Percentiles rank a stretch among this genome's conserved stretches.
These are phyloP conservation scores for Lentinula raphanica DNA, from an alignment of 768 basidiomycete species.

Conservation along the genomic window DNA sequence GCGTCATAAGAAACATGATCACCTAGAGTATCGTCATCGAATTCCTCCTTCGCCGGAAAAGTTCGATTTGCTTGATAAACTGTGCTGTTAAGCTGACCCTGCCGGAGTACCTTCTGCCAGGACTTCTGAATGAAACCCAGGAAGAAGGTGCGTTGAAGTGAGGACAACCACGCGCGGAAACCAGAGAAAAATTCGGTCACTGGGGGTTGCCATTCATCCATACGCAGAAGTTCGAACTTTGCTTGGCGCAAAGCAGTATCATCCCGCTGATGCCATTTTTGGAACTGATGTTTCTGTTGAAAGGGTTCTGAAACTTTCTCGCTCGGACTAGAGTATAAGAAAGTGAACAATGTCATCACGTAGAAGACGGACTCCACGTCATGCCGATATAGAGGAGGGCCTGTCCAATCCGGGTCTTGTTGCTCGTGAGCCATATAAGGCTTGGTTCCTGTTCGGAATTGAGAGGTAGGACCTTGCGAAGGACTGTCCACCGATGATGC, in stretches of 20 bases:
- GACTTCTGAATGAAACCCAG: not conserved
- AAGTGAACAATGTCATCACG: not conserved
- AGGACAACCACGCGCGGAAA: not conserved
- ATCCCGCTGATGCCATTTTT: not conserved
- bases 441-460: not conserved
- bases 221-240: not conserved
- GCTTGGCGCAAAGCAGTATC: not conserved
- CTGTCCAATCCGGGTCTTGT: not conserved
- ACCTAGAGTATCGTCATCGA: not conserved
- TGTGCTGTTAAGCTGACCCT: too few species aligned
- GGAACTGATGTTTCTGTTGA: not conserved
- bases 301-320: not conserved
- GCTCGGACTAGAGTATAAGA: not conserved
- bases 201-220: not conserved
- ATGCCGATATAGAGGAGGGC: not conserved
- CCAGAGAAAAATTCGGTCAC: not conserved
- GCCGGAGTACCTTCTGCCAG: not conserved
- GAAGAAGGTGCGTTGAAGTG: not conserved
- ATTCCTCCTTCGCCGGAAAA: too few species aligned
- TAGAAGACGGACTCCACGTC: not conserved
- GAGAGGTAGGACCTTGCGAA: not conserved
- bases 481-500: not conserved
- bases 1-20: not conserved
- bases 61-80: too few species aligned
- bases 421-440: not conserved